phyloP scores from a whole-genome alignment of 164 flowering plant genomes.

The Kingdonia uniflora region DNA sequence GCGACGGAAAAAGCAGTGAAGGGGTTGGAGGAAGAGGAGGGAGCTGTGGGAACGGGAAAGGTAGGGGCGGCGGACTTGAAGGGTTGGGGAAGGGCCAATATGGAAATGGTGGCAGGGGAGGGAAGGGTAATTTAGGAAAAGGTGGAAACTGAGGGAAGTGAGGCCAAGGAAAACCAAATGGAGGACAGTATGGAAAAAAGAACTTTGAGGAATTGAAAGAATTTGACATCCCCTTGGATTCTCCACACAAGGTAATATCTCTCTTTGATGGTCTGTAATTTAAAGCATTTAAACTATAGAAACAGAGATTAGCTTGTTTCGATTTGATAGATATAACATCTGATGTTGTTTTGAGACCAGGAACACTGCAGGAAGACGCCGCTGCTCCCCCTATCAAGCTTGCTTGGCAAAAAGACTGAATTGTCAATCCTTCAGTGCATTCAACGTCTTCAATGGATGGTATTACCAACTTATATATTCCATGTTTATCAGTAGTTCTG shows the following conservation, averaged over 20 bases:
- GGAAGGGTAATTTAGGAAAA: conserved; percentile 13
- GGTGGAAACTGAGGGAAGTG: conserved; percentile 15
- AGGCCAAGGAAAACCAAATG: conserved; percentile 22
- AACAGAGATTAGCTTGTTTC: conserved; percentile 25
- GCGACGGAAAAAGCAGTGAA: conserved; percentile 9
- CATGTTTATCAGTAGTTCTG: conserved; percentile 50
- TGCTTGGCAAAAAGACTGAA: conserved; percentile 42
- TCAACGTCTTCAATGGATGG: conserved; percentile 45
- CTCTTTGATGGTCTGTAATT: conserved; percentile 31
- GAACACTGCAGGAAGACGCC: conserved; percentile 37
- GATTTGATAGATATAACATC: conserved; percentile 39
- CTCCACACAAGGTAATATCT: conserved; percentile 28
- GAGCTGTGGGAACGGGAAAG: conserved; percentile 7
- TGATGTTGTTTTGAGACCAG: conserved; percentile 24
- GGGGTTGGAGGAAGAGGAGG: conserved; percentile 13
- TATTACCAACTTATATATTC: conserved; percentile 46
- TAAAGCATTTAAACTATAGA: conserved; percentile 21
- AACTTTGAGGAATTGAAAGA: conserved; percentile 28
- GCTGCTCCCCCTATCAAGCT: conserved; percentile 29
- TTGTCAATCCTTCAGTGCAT: conserved; percentile 26
- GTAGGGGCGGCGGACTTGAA: conserved; percentile 5
- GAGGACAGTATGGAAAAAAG: conserved; percentile 27
- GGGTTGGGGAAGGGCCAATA: conserved; percentile 11
- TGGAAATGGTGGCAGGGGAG: conserved; percentile 20
- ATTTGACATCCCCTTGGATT: conserved; percentile 6